A percentile compares a stretch with the other conserved stretches of the same genome.
phyloP scores from a whole-genome alignment of 805 yeast species.

The Wickerhamiella kurtzmanii region DNA sequence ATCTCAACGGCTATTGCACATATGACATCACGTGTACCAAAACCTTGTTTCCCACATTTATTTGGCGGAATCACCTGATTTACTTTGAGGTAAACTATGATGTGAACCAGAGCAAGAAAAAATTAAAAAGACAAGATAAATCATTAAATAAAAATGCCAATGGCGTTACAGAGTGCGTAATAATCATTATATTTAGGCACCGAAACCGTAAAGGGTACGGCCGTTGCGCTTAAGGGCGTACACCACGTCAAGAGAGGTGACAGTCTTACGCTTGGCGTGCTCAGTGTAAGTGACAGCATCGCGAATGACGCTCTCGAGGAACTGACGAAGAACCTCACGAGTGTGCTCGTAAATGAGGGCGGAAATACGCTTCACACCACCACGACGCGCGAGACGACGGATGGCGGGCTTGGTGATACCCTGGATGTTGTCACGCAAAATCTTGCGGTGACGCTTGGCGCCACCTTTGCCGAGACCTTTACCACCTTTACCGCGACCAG shows the following conservation, averaged over 20 bases:
- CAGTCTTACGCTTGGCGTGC: slow-evolving; percentile 99
- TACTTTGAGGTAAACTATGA: too few species aligned
- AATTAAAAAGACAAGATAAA: neutral
- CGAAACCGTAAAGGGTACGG: slow-evolving; percentile 99
- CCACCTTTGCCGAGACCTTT: slow-evolving; percentile 99
- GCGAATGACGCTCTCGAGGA: slow-evolving; percentile 94
- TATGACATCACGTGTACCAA: too few species aligned
- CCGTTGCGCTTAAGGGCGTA: slow-evolving; percentile 99
- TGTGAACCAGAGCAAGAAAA: too few species aligned
- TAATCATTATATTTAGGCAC: slow-evolving; percentile 69
- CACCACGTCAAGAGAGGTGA: slow-evolving; percentile 95
- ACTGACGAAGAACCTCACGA: slow-evolving; percentile 89
- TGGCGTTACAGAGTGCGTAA: neutral
- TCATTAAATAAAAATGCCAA: neutral
- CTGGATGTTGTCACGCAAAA: slow-evolving; percentile 97
- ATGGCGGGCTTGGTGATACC: slow-evolving; percentile 99
- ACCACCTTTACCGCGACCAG: slow-evolving; percentile 99
- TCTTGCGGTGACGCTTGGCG: slow-evolving; percentile 99
- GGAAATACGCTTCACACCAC: slow-evolving; percentile 99
- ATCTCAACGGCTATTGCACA: too few species aligned
- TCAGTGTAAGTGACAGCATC: slow-evolving; percentile 99
- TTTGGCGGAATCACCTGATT: too few species aligned
- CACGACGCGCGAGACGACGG: slow-evolving; percentile 99
- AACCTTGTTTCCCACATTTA: too few species aligned
- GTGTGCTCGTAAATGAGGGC: slow-evolving; percentile 98